Base-by-base conservation (phyloP, 768 basidiomycete genomes). In the Austroboletus festivus region DNA sequence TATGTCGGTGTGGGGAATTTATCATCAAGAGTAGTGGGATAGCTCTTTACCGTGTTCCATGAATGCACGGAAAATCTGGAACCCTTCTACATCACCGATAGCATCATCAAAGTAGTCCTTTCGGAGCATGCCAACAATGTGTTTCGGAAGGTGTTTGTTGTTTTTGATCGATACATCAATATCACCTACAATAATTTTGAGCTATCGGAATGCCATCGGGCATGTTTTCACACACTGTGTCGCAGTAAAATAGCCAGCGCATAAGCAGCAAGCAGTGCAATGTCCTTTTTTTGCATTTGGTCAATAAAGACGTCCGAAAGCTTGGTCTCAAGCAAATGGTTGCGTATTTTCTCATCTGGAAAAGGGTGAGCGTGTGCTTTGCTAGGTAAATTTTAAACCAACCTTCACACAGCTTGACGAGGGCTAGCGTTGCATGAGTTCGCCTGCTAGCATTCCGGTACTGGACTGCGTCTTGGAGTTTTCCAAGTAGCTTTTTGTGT, bases 361-460 rank as follows among this genome's bases (percentile, higher is more conserved):
- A n/a, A 31, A 40, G 21, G n/a, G 12, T 61, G 3, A 55, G 44
- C 9, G 13, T 16, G 1, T 6, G 1, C 10, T 13, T 15, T 4
- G 7, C 30, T 6, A 4, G 18, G 4, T 16, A 1, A 34, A n/a
- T n/a, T n/a, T n/a, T n/a, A n/a, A n/a, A n/a, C 52, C 22, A 12
- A 64, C 61, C 52, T 20, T 61, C 52, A 42, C 52, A 56, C 18
- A 63, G 44, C 15, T 53, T 58, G 28, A 64, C 3, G 24, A 63
- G 19, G 0, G 62, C 54, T 44, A 62, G 38, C 6, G 61, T 64
- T 12, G 59, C 52, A 21, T 54, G 51, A 3, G 53, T 64, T 15
- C 61, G 62, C n/a, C 51, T 59, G 16, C 42, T 46, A n/a, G 38
- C 20, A 24, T 45, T 46, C 6, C 47, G 39, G 0, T 22, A 42